These are phyloP conservation scores for Xerocomus nothofagi DNA, from an alignment of 1,284 basidiomycete species.

Conservation along the genomic window DNA sequence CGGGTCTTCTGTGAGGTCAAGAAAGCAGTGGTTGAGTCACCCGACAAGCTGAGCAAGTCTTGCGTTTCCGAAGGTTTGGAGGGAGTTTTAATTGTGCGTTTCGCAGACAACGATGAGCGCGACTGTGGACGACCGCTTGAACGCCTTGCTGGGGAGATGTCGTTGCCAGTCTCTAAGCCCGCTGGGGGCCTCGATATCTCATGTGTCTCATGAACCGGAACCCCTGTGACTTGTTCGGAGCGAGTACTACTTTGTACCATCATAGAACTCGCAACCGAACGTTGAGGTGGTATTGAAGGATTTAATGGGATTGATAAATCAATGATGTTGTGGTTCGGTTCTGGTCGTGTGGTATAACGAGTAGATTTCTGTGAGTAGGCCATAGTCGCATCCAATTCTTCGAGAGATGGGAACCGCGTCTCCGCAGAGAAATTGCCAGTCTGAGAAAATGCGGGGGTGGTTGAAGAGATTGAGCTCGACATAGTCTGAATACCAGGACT, in stretches of 20 bases:
- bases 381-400: constrained; percentile 72
- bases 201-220: constrained; percentile 49
- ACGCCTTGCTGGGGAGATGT: constrained; percentile 22
- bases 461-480: constrained; percentile 26
- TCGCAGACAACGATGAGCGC: constrained; percentile 28
- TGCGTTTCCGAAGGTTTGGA: constrained; percentile 20
- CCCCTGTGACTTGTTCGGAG: constrained; percentile 58
- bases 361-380: constrained; percentile 23
- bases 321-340: constrained; percentile 17
- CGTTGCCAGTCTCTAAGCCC: constrained; percentile 16
- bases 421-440: constrained; percentile 53
- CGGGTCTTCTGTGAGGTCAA: constrained; percentile 19
- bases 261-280: constrained; percentile 10
- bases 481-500: constrained; percentile 15
- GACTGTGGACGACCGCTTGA: constrained; percentile 25
- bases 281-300: constrained; percentile 21
- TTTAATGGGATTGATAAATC: constrained; percentile 27
- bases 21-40: constrained; percentile 7
- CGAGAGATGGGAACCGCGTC: constrained; percentile 73
- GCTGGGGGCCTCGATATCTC: constrained; percentile 12
- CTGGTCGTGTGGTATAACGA: constrained; percentile 20
- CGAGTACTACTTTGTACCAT: constrained; percentile 26
- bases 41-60: constrained; percentile 25
- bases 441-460: constrained; percentile 21
- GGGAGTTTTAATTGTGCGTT: constrained; percentile 10